A percentile compares a stretch with the other conserved stretches of the same genome.
These are phyloP conservation scores for Tilletia caries DNA, from an alignment of 1,284 basidiomycete species.

Conservation along the genomic window DNA sequence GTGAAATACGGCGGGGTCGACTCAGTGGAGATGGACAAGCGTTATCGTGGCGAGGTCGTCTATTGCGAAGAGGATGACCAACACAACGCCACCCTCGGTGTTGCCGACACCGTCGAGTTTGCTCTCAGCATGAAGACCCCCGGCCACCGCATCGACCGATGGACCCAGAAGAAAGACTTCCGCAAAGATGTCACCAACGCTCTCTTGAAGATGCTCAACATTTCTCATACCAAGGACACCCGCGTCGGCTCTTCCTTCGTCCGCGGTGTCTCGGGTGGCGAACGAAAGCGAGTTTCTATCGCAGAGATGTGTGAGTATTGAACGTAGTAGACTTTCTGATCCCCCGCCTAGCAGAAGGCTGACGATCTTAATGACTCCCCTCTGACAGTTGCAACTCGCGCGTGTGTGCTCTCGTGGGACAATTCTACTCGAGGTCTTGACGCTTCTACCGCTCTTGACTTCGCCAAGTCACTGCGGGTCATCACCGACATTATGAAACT, in stretches of 20 bases:
- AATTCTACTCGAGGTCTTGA: slow-evolving; percentile 73
- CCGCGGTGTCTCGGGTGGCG: slow-evolving; percentile 69
- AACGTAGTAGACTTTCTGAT: too few species aligned
- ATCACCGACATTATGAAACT: slow-evolving; percentile 73
- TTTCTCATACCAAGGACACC: slow-evolving; percentile 71
- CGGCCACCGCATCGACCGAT: slow-evolving; percentile 34
- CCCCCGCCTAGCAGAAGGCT: too few species aligned
- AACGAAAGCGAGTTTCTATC: slow-evolving; percentile 67
- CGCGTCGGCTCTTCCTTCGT: slow-evolving; percentile 68
- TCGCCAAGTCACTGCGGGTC: slow-evolving; percentile 68
- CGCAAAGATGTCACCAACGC: slow-evolving; percentile 60
- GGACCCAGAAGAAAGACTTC: slow-evolving; percentile 57
- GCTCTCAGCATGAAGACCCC: slow-evolving; percentile 53
- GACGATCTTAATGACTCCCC: too few species aligned
- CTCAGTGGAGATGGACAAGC: slow-evolving; percentile 58
- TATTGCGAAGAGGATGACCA: slow-evolving; percentile 73
- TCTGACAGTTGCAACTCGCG: slow-evolving; percentile 56
- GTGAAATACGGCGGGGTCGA: slow-evolving; percentile 67
- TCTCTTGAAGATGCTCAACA: slow-evolving; percentile 67
- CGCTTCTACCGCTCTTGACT: slow-evolving; percentile 77
- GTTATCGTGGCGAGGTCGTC: slow-evolving; percentile 72
- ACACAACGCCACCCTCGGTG: slow-evolving; percentile 72
- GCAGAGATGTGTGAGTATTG: slow-evolving; percentile 60
- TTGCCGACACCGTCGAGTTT: slow-evolving; percentile 53
- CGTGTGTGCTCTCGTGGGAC: slow-evolving; percentile 68